Evolutionary conservation across 495 filamentous ascomycete genomes (phyloP), one percentile per base, ranked within the genome.

Genomic region (Paragyromitra xinjiangensis): DNA sequence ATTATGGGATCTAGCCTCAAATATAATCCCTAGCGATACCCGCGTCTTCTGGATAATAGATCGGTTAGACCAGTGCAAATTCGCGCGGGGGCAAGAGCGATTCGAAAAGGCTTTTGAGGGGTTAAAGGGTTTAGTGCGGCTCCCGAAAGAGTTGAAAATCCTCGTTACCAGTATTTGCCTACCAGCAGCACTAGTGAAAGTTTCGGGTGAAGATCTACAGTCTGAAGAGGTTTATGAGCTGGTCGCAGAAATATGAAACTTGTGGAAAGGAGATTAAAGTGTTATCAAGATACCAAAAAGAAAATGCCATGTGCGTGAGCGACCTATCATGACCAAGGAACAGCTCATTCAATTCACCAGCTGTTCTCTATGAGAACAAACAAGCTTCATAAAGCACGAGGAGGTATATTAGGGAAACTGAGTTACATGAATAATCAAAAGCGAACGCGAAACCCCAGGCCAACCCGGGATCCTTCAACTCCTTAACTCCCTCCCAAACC

Each of bases 1-100:
- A 34, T 14, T 58, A 58, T 58, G 55, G 55, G 55, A 58, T 58
- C 24, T 58, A 29, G 55, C 55, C 5, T 58, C 24, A 19, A 58
- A 58, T 29, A n/a, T 58, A 12, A 58, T 58, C 22, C 55, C 55
- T 9, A 58, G 55, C 29, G 55, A 29, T 34, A 34, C 19, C 16
- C 24, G 55, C 14, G 55, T 58, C 14, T 29, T 58, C 55, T 58
- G 55, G 55, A 58, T 58, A 58, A 29, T 58, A 58, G 55, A 58
- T 58, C 22, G 55, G 5, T 29, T 58, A 29, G 55, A 58, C 1
- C 55, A 58, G 34, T 58, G 55, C 55, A 58, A 58, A 2, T 58
- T 58, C 29, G 55, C 55, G 55, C 55, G 55, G 14, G 55, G 55
- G 55, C 22, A 58, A 14, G 22, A 58, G 24, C 55, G 55, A 14